Evolutionary conservation across 2,329 filamentous ascomycete species (phyloP).

Genomic region (Fusarium sp.): DNA sequence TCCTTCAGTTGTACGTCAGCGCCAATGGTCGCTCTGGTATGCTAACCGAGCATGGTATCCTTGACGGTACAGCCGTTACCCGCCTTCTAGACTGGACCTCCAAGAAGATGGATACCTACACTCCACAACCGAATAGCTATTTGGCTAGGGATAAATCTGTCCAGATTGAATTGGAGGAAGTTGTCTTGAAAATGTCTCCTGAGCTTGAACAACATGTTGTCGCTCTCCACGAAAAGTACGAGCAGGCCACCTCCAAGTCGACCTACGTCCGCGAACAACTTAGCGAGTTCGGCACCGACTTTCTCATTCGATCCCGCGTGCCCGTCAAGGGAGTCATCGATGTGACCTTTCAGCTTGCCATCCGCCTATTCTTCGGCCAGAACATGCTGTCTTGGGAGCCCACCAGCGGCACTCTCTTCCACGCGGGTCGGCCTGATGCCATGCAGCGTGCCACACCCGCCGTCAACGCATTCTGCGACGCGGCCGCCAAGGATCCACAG

Average conservation of each 20-base stretch:
- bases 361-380: slow-evolving; percentile 3
- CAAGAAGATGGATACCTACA: neutral
- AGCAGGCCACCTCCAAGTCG: slow-evolving; percentile 4
- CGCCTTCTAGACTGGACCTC: slow-evolving; percentile 4
- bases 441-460: slow-evolving; percentile 6
- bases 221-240: neutral
- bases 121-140: too few species aligned
- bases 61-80: neutral
- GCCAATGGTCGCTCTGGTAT: slow-evolving; percentile 9
- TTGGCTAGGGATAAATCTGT: too few species aligned
- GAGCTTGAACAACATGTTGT: neutral
- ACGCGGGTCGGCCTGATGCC: slow-evolving; percentile 1
- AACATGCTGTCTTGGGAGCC: slow-evolving; percentile 10
- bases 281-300: neutral
- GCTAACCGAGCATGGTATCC: slow-evolving; percentile 8
- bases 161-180: too few species aligned
- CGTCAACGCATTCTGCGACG: slow-evolving; percentile 3
- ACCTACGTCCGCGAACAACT: slow-evolving; percentile 10
- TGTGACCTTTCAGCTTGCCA: slow-evolving; percentile 6
- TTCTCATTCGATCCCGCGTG: neutral
- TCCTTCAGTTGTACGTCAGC: slow-evolving; percentile 5
- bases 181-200: neutral
- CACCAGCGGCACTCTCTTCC: slow-evolving; percentile 3
- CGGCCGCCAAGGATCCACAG: neutral
- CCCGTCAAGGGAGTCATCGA: slow-evolving; percentile 12